phyloP scores from a whole-genome alignment of 768 basidiomycete genomes.

The Russula griseocarnosa region DNA sequence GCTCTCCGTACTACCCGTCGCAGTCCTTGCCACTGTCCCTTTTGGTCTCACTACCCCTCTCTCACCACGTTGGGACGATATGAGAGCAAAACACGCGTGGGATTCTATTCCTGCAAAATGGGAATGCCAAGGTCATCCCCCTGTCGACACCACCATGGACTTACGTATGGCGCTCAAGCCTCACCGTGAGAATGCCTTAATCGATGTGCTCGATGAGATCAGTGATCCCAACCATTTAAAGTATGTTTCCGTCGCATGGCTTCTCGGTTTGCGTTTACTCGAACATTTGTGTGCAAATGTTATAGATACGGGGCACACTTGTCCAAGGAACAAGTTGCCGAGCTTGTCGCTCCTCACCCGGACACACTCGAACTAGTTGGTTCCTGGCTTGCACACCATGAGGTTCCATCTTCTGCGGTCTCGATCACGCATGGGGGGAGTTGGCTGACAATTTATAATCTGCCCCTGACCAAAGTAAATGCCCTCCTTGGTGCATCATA shows the following conservation, averaged over 20 bases:
- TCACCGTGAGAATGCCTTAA: slow-evolving; percentile 15
- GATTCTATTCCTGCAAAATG: slow-evolving; percentile 7
- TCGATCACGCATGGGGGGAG: slow-evolving; percentile 48
- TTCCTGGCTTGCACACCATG: slow-evolving; percentile 54
- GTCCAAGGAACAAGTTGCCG: slow-evolving; percentile 53
- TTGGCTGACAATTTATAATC: slow-evolving; percentile 48
- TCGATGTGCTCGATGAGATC: slow-evolving; percentile 23
- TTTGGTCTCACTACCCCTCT: slow-evolving; percentile 8
- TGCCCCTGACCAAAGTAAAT: slow-evolving; percentile 55
- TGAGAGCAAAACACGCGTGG: slow-evolving; percentile 23
- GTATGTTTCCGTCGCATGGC: not conserved
- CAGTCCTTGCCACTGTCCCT: not conserved
- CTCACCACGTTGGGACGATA: slow-evolving; percentile 20
- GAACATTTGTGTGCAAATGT: not conserved
- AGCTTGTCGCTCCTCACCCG: slow-evolving; percentile 50
- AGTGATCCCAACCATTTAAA: slow-evolving; percentile 21
- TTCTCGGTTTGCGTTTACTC: not conserved
- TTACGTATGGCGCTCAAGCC: slow-evolving; percentile 24
- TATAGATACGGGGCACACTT: slow-evolving; percentile 57
- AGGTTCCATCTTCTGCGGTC: slow-evolving; percentile 38
- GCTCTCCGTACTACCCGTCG: not conserved
- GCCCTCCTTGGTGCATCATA: slow-evolving; percentile 56
- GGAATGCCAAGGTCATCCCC: slow-evolving; percentile 7
- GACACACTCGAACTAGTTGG: slow-evolving; percentile 49
- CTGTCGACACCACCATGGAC: slow-evolving; percentile 20